Evolutionary conservation across 352 stramenopile genomes (phyloP).

Genomic region (Pythium grandisporangium): DNA sequence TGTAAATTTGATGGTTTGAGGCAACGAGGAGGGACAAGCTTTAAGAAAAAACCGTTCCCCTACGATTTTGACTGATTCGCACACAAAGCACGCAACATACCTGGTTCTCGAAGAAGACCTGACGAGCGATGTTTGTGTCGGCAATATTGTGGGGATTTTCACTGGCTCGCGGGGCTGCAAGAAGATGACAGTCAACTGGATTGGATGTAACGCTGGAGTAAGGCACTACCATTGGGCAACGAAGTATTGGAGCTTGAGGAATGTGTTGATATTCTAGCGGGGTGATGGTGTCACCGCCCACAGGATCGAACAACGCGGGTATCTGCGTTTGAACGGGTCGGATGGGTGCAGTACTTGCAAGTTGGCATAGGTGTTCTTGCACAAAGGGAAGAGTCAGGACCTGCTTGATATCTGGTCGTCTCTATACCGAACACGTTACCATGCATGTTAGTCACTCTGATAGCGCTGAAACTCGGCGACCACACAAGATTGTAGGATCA

Average conservation of each 20-base stretch:
- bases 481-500: not conserved
- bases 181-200: too few relatives aligned
- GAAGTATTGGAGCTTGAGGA: too few relatives aligned
- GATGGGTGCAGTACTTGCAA: constrained; percentile 2
- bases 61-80: too few relatives aligned
- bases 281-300: too few relatives aligned
- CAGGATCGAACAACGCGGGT: too few relatives aligned
- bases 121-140: constrained; percentile 5
- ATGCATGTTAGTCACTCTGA: not conserved
- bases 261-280: not conserved
- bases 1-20: constrained; percentile 4
- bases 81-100: constrained; percentile 8
- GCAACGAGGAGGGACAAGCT: not conserved
- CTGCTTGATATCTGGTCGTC: constrained; percentile 4
- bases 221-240: too few relatives aligned
- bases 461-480: not conserved
- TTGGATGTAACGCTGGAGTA: too few relatives aligned
- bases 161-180: too few relatives aligned
- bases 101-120: constrained; percentile 65
- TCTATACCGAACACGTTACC: constrained; percentile 1
- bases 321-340: too few relatives aligned
- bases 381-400: constrained; percentile 7
- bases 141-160: too few relatives aligned
- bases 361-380: constrained; percentile 3
- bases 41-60: too few relatives aligned